A percentile compares a stretch with the other conserved stretches of the same genome.
Conservation (phyloP, 2,329 filamentous ascomycete genomes). For the Calcarisporium arbuscula region DNA sequence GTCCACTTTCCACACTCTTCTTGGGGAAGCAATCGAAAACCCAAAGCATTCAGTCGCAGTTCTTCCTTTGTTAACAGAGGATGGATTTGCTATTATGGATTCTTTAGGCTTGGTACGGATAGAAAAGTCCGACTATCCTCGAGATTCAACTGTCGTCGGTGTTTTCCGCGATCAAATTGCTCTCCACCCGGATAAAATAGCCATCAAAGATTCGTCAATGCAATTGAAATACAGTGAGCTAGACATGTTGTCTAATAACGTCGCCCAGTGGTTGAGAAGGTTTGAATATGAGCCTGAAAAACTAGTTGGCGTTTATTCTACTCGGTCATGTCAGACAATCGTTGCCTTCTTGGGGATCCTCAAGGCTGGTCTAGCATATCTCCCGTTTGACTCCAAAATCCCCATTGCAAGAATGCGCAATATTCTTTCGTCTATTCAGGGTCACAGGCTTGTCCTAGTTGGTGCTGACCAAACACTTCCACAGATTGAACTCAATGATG, state of each 20-base stretch:
- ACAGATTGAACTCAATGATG: neutral
- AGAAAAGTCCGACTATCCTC: neutral
- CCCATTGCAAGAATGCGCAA: slow-evolving; percentile 7
- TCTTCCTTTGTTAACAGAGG: neutral
- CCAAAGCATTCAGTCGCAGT: slow-evolving; percentile 1
- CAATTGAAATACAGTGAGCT: slow-evolving; percentile 10
- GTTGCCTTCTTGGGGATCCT: slow-evolving; percentile 11
- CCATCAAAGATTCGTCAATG: slow-evolving; percentile 6
- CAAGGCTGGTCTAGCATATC: slow-evolving; percentile 11
- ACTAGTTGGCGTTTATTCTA: slow-evolving; percentile 8
- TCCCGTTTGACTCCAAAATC: slow-evolving; percentile 10
- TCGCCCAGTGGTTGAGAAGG: slow-evolving; percentile 5
- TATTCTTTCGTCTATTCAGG: slow-evolving; percentile 7
- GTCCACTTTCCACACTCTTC: neutral
- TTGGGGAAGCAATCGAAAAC: neutral
- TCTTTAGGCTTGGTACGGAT: neutral
- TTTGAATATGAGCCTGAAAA: slow-evolving; percentile 4
- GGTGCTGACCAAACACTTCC: neutral
- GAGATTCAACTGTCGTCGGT: slow-evolving; percentile 9
- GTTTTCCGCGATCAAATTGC: slow-evolving; percentile 7
- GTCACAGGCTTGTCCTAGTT: slow-evolving; percentile 1
- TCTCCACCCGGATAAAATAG: slow-evolving; percentile 3
- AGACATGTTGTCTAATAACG: slow-evolving; percentile 3
- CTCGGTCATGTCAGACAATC: slow-evolving; percentile 10
- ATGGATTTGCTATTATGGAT: neutral